Base-by-base conservation (phyloP, 495 filamentous ascomycete genomes). In the Letharia lupina region DNA sequence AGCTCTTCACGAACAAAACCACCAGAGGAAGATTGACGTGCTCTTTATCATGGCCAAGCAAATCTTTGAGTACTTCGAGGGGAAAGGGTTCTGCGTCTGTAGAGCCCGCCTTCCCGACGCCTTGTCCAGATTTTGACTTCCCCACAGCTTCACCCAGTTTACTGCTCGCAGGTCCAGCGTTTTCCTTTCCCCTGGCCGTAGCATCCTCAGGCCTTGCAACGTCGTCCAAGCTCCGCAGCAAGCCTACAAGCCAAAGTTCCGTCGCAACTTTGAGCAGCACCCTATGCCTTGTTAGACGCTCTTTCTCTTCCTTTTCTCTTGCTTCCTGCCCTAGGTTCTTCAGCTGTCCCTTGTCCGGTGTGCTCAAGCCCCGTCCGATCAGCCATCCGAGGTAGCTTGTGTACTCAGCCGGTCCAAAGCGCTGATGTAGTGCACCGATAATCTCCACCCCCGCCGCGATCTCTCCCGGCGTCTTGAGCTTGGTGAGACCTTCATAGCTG, bases 221-320 rank as follows among this genome's bases (percentile, higher is more conserved):
- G 76, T 99, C 95, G 71, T 98, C 93, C 68, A 98, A 78, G 50
- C 90, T 97, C 69, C 86, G 84, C 61, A 99, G 77, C 41, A 91
- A 88, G 16, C 89, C 91, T 41, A 96, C 91, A 23, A 99, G 86
- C 95, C 95, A 99, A 41, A 99, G 82, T 74, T 99, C 95, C 15
- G 94, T 97, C 45, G 93, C 91, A 3, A 97, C 89, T 42, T 91
- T 85, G 42, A 99, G 78, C 37, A 99, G 83, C 13, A 91, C 83
- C 41, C 95, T 85, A 73, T 99, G 95, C 47, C 94, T 86, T 33
- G 86, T 82, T 40, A 98, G 76, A 1, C 94, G 87, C 59, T 98
- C 94, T 75, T 95, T 97, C 75, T 99, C 94, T 77, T 99, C 94
- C 65, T 91, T 89, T 73, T 99, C 94, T 68, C 87, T 88, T 18